Conservation (phyloP, 805 yeast genomes). For the Sporopachydermia quercuum region DNA sequence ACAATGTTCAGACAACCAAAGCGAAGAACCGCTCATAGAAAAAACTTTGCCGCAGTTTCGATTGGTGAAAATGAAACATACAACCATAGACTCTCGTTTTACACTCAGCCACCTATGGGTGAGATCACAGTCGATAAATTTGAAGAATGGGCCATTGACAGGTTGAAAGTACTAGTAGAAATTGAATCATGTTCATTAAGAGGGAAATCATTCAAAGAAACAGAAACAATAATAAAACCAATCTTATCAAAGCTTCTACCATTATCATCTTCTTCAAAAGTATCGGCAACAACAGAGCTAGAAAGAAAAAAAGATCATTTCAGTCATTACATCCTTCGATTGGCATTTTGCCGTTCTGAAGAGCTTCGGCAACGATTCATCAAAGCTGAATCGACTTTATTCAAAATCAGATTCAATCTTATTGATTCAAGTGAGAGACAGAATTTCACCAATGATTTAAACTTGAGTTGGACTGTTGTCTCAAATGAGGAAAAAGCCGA, state of each 20-base stretch:
- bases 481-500: slow-evolving; percentile 41
- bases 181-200: slow-evolving; percentile 64
- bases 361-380: slow-evolving; percentile 73
- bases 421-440: slow-evolving; percentile 53
- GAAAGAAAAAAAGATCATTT: slow-evolving; percentile 84
- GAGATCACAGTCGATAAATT: slow-evolving; percentile 88
- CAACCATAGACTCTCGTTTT: slow-evolving; percentile 56
- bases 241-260: slow-evolving; percentile 53
- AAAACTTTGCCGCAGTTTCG: slow-evolving; percentile 20
- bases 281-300: slow-evolving; percentile 21
- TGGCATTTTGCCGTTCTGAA: slow-evolving; percentile 79
- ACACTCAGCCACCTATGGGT: slow-evolving; percentile 59
- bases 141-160: slow-evolving; percentile 90
- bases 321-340: slow-evolving; percentile 75
- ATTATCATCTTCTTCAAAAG: slow-evolving; percentile 23
- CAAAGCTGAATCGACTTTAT: slow-evolving; percentile 59
- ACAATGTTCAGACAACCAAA: background rate
- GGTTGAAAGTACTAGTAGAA: slow-evolving; percentile 70
- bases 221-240: slow-evolving; percentile 51
- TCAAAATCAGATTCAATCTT: slow-evolving; percentile 54
- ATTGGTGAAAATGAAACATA: slow-evolving; percentile 23
- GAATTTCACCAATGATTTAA: slow-evolving; percentile 49
- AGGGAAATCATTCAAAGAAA: slow-evolving; percentile 47
- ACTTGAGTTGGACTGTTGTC: slow-evolving; percentile 62
- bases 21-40: slow-evolving; percentile 7